These are phyloP conservation scores for Naumovozyma dairenensis DNA, from an alignment of 805 yeast species.

Conservation along the genomic window DNA sequence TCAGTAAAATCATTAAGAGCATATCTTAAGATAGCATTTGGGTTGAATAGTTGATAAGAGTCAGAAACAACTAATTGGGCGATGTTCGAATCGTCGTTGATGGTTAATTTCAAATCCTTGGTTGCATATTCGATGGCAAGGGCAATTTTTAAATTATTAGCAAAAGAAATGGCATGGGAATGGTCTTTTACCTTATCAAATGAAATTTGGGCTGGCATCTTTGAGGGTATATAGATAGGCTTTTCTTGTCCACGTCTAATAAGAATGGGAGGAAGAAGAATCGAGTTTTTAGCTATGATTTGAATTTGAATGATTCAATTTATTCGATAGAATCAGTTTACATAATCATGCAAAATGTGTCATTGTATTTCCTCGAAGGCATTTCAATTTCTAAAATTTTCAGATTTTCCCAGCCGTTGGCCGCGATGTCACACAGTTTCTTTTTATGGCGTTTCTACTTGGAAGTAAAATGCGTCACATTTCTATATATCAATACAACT, in stretches of 20 bases:
- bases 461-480: too few species aligned
- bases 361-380: too few species aligned
- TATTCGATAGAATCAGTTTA: too few species aligned
- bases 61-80: constrained; percentile 23
- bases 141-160: constrained; percentile 28
- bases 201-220: constrained; percentile 19
- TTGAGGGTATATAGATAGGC: not conserved
- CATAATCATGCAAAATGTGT: too few species aligned
- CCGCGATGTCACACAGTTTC: too few species aligned
- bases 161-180: constrained; percentile 12
- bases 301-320: too few species aligned
- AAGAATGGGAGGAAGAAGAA: too few species aligned
- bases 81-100: constrained; percentile 17
- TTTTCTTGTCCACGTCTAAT: not conserved
- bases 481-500: too few species aligned
- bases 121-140: constrained; percentile 23
- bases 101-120: constrained; percentile 15
- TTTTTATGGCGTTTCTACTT: too few species aligned
- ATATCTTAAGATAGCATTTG: constrained; percentile 63
- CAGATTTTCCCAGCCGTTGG: too few species aligned
- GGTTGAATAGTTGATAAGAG: constrained; percentile 41
- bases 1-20: constrained; percentile 40
- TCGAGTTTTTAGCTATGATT: too few species aligned
- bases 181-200: constrained; percentile 24
- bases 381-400: too few species aligned